phyloP scores from a whole-genome alignment of 192 early-diverging fungal species.

The Neocallimastix lanati region DNA sequence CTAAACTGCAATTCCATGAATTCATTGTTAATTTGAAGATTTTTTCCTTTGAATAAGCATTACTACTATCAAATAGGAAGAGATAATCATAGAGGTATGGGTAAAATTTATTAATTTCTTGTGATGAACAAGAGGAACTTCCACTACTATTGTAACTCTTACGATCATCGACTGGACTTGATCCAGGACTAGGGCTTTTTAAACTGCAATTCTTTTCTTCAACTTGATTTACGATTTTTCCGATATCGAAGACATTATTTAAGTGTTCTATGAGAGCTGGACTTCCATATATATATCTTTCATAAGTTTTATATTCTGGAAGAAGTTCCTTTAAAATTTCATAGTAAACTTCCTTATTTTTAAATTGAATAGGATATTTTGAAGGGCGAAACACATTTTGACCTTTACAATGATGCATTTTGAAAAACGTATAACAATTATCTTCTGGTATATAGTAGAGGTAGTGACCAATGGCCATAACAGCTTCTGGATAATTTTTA shows the following conservation, averaged over 20 bases:
- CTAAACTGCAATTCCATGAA: not conserved
- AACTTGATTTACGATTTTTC: not conserved
- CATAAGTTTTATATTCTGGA: not conserved
- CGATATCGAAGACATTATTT: not conserved
- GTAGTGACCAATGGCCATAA: not conserved
- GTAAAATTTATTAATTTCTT: not conserved
- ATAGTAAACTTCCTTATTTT: not conserved
- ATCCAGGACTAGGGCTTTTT: not conserved
- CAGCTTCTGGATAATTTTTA: not conserved
- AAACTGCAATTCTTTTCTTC: not conserved
- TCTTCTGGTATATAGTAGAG: not conserved
- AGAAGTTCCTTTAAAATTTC: not conserved
- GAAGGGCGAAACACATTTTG: not conserved
- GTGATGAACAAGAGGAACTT: not conserved
- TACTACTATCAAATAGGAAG: not conserved
- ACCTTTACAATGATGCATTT: not conserved
- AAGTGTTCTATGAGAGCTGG: not conserved
- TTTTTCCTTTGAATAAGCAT: not conserved
- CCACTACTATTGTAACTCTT: too few species aligned
- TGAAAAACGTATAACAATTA: not conserved
- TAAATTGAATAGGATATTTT: not conserved
- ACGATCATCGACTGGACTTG: not conserved
- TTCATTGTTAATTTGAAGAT: not conserved
- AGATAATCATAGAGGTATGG: not conserved
- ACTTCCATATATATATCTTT: not conserved